Percentiles rank a stretch among this genome's conserved stretches.
phyloP scores from a whole-genome alignment of 345 rosid species.

The Toxicodendron radicans region DNA sequence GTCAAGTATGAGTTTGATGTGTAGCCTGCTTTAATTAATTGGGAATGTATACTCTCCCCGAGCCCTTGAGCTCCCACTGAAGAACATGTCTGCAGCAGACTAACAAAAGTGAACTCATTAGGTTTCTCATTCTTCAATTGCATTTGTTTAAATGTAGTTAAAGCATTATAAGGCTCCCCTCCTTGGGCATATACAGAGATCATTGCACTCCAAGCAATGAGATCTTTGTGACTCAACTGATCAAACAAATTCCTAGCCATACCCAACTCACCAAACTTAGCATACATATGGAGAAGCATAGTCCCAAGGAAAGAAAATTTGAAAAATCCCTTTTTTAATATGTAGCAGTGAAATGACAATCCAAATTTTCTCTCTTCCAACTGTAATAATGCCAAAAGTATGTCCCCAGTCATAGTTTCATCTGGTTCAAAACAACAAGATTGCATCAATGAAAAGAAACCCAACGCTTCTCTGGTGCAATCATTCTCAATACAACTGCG shows the following conservation, averaged over 20 bases:
- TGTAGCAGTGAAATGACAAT: conserved; percentile 22
- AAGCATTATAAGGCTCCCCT: conserved; percentile 26
- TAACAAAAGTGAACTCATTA: conserved; percentile 31
- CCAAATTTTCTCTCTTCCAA: conserved; percentile 23
- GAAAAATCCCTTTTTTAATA: conserved; percentile 26
- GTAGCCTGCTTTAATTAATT: conserved; percentile 7
- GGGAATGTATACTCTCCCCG: conserved; percentile 29
- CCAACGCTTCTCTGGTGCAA: conserved; percentile 20
- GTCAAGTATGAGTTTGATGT: conserved; percentile 24
- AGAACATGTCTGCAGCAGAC: conserved; percentile 33
- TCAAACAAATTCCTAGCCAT: conserved; percentile 28
- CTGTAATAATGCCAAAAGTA: conserved; percentile 9
- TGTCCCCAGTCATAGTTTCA: conserved; percentile 16
- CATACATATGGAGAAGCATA: conserved; percentile 29
- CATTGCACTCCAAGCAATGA: conserved; percentile 38
- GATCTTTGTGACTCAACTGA: conserved; percentile 25
- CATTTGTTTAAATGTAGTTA: conserved; percentile 30
- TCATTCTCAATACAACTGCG: conserved; percentile 14
- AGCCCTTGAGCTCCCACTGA: conserved; percentile 27
- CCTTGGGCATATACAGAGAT: conserved; percentile 23
- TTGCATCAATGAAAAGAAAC: conserved; percentile 21
- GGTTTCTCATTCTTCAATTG: conserved; percentile 26
- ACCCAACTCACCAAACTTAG: conserved; percentile 22
- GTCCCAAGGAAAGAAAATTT: conserved; percentile 28
- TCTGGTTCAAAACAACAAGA: conserved; percentile 12